Conservation (phyloP, 1,284 basidiomycete genomes). For the Sanghuangporus baumii region DNA sequence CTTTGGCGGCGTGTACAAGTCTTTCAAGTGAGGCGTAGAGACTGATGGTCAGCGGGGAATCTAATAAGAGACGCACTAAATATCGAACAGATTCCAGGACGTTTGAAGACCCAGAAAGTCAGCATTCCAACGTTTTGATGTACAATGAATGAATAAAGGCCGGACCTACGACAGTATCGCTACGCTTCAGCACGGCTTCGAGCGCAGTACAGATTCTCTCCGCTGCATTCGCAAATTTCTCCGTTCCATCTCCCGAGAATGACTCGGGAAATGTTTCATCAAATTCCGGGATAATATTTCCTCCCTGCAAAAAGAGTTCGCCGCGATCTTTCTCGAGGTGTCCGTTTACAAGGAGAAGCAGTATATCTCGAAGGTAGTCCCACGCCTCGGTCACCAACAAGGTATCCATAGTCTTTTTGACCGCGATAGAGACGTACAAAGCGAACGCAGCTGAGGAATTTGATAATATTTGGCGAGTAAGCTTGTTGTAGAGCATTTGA, state of each 20-base stretch:
- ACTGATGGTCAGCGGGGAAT: constrained; percentile 12
- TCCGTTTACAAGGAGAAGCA: constrained; percentile 40
- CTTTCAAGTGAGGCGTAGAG: constrained; percentile 4
- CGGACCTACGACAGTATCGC: constrained; percentile 3
- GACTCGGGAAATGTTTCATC: not conserved
- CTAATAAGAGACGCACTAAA: constrained; percentile 1
- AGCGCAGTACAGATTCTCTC: constrained; percentile 9
- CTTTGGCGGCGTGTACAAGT: not conserved
- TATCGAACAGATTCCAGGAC: not conserved
- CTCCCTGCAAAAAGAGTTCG: not conserved
- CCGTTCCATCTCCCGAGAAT: not conserved
- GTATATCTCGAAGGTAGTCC: constrained; percentile 45
- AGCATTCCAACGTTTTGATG: not conserved
- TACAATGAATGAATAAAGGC: not conserved
- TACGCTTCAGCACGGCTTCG: not conserved
- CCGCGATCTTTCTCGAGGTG: constrained; percentile 7
- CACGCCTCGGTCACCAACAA: constrained; percentile 46
- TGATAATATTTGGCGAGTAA: not conserved
- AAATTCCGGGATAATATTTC: not conserved
- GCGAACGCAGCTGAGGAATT: constrained; percentile 43
- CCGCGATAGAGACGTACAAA: constrained; percentile 34
- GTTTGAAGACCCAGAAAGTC: not conserved
- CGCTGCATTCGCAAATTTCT: not conserved
- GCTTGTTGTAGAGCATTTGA: not conserved
- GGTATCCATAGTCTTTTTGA: constrained; percentile 25